Evolutionary conservation across 371 early-diverging fungal species (phyloP).

Genomic region (Lichtheimia corymbifera): DNA sequence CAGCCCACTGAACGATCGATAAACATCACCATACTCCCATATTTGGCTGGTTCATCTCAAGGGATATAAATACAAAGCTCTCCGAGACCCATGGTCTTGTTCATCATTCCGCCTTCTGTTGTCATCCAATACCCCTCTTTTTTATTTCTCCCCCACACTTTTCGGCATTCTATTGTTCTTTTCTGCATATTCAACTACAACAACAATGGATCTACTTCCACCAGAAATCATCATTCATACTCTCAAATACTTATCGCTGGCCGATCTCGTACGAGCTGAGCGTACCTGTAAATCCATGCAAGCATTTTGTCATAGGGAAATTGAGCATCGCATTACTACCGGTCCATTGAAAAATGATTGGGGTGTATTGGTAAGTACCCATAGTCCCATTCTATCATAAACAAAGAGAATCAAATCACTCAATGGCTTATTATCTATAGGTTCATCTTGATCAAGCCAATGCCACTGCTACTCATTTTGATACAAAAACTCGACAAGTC

Average conservation of each 20-base stretch:
- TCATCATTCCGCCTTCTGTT: neutral
- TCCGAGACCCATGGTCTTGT: conserved; percentile 2
- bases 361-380: conserved; percentile 38
- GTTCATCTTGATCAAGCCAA: conserved; percentile 40
- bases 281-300: conserved; percentile 39
- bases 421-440: conserved; percentile 14
- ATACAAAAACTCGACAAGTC: conserved; percentile 32
- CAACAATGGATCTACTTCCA: conserved; percentile 31
- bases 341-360: conserved; percentile 28
- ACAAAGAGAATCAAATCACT: neutral
- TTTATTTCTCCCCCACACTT: neutral
- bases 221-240: conserved; percentile 39
- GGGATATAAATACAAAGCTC: conserved; percentile 1
- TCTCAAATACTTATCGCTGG: conserved; percentile 36
- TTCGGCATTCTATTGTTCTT: neutral
- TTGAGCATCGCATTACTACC: conserved; percentile 34
- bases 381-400: neutral
- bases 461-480: conserved; percentile 39
- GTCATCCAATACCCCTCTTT: no score
- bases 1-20: conserved; percentile 1
- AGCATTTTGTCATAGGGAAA: conserved; percentile 36
- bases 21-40: conserved; percentile 1
- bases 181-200: neutral
- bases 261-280: conserved; percentile 43
- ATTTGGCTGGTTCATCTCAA: neutral